phyloP scores from a whole-genome alignment of 2,329 filamentous ascomycete genomes.

The Talaromyces sp. region DNA sequence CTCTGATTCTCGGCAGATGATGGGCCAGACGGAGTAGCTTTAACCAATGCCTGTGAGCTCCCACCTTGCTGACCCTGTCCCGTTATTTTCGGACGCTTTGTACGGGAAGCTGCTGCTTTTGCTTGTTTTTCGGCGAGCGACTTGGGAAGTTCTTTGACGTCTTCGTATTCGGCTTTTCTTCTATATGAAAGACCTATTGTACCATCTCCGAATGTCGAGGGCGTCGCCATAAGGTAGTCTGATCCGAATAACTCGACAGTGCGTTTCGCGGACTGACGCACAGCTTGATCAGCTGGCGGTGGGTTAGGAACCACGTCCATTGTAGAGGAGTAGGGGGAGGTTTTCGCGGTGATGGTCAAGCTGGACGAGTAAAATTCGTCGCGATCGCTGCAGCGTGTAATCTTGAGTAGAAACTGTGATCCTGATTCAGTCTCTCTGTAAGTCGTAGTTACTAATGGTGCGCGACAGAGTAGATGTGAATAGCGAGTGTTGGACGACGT shows the following conservation, averaged over 20 bases:
- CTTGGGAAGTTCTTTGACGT: conserved; percentile 72
- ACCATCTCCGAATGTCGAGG: conserved; percentile 42
- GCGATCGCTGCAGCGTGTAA: not conserved
- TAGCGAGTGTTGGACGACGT: not conserved
- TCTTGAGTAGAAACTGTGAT: not conserved
- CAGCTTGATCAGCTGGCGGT: conserved; percentile 32
- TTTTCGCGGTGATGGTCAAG: not conserved
- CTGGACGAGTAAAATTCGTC: not conserved
- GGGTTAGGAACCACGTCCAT: conserved; percentile 8
- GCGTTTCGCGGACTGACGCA: conserved; percentile 43
- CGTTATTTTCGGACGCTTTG: conserved; percentile 56
- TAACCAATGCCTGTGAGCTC: conserved; percentile 56
- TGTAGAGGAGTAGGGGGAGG: not conserved
- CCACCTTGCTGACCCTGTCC: conserved; percentile 43
- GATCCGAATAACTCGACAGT: conserved; percentile 47
- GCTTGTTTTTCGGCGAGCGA: conserved; percentile 76
- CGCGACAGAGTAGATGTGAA: not conserved
- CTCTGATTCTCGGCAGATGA: conserved; percentile 46
- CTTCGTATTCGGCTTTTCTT: conserved; percentile 64
- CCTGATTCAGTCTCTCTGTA: too few relatives aligned
- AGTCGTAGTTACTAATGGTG: not conserved
- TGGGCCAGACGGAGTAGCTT: conserved; percentile 32
- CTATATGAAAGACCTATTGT: conserved; percentile 46
- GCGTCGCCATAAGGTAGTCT: conserved; percentile 44
- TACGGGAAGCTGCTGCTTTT: conserved; percentile 57